These are phyloP conservation scores for Scheffersomyces illinoinensis DNA, from an alignment of 1,139 yeast genomes.

Conservation along the genomic window DNA sequence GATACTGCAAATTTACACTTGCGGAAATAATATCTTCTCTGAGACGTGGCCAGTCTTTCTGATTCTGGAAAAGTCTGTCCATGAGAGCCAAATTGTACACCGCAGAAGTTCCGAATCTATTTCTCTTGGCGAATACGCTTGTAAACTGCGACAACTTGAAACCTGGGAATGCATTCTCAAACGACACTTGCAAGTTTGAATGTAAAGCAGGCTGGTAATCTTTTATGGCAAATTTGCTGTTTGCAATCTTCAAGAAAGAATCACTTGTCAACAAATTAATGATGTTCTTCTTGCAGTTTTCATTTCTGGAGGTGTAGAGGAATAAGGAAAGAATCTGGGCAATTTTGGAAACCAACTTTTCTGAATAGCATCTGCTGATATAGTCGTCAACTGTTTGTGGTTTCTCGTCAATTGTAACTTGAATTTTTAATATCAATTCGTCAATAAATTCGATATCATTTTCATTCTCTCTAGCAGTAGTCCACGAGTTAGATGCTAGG, in stretches of 20 bases:
- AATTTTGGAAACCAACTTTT: constrained; percentile 62
- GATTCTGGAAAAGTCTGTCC: constrained; percentile 55
- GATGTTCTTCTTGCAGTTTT: constrained; percentile 41
- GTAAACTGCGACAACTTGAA: constrained; percentile 54
- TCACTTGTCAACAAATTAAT: constrained; percentile 42
- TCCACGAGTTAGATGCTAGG: constrained; percentile 69
- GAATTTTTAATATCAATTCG: constrained; percentile 46
- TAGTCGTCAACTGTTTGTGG: constrained; percentile 24
- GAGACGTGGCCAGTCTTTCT: constrained; percentile 50
- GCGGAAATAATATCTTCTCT: constrained; percentile 58
- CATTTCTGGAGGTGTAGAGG: constrained; percentile 58
- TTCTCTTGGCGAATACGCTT: constrained; percentile 47
- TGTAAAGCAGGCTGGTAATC: constrained; percentile 43
- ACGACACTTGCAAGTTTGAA: constrained; percentile 40
- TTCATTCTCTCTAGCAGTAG: constrained; percentile 51
- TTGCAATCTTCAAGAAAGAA: constrained; percentile 31
- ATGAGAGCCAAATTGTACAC: constrained; percentile 64
- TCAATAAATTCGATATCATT: constrained; percentile 53
- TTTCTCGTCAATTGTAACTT: constrained; percentile 21
- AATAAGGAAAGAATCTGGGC: constrained; percentile 76
- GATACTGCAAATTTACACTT: constrained; percentile 63
- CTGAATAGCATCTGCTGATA: constrained; percentile 54
- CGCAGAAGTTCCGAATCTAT: constrained; percentile 52
- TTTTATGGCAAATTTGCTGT: constrained; percentile 30
- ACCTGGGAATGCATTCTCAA: constrained; percentile 50